Evolutionary conservation across 768 basidiomycete genomes (phyloP), one percentile per base, ranked within the genome.

Genomic region (Pulveroboletus ravenelii): DNA sequence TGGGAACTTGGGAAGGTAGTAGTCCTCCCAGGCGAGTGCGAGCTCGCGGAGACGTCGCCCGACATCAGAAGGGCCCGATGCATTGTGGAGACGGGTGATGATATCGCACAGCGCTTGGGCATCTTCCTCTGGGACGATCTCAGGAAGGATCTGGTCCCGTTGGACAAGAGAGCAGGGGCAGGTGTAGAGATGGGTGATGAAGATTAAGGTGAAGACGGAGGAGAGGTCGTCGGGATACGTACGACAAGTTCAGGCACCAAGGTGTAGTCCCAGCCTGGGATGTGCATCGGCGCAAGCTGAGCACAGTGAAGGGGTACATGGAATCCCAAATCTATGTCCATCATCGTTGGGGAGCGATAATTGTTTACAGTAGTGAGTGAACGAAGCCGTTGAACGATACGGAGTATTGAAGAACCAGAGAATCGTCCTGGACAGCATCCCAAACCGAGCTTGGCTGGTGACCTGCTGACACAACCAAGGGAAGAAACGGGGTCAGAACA

Each of bases 1-100:
- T 2, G 67, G 66, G 30, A 48, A 67, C 34, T 59, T 67, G 20
- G 65, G 65, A 12, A 67, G 64, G 36, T 53, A 67, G 46, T 69
- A 63, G 41, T 67, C 63, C 27, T 67, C 66, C 66, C 67, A 67
- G 3, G 56, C 51, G 14, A 67, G 57, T 0, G 65, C 66, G 8
- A 69, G 54, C 18, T 61, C 48, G 31, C 66, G 67, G 18, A 67
- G 38, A 41, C 29, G 45, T 20, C 65, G 67, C 18, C 56, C 59
- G 14, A 59, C 23, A 1, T 63, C 62, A 1, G 23, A 47, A 23
- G 51, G 51, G 13, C 41, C 45, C 0, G 59, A 55, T 9, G 66
- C 57, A 23, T 39, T 44, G 32, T 59, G 65, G 15, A 63, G 38
- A 14, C 49, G 49, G 8, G 48, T 15, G 1, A 55, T 46, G 20